Evolutionary conservation across 2,329 filamentous ascomycete genomes (phyloP).

Genomic region (Penicillium sp.): DNA sequence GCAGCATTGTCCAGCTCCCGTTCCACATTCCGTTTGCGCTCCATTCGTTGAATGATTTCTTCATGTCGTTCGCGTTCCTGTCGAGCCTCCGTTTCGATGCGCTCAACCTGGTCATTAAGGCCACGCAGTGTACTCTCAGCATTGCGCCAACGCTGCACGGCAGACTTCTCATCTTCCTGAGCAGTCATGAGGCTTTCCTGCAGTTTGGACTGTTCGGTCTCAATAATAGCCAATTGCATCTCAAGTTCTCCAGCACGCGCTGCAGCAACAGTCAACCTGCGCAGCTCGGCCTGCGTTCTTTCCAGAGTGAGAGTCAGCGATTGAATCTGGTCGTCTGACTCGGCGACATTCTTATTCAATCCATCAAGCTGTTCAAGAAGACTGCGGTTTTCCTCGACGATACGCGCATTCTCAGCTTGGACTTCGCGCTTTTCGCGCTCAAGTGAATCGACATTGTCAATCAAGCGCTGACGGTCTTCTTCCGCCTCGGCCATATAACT

Average conservation of each 20-base stretch:
- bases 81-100: slow-evolving; percentile 79
- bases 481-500: slow-evolving; percentile 92
- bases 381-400: slow-evolving; percentile 78
- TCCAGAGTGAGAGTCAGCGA: slow-evolving; percentile 74
- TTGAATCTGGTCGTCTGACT: slow-evolving; percentile 78
- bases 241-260: slow-evolving; percentile 77
- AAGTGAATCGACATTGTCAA: slow-evolving; percentile 70
- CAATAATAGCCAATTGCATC: slow-evolving; percentile 73
- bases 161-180: slow-evolving; percentile 73
- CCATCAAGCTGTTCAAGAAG: slow-evolving; percentile 82
- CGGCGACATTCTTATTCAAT: slow-evolving; percentile 74
- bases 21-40: slow-evolving; percentile 79
- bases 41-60: slow-evolving; percentile 79
- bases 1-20: slow-evolving; percentile 78
- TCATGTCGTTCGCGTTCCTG: slow-evolving; percentile 79
- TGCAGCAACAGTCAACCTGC: slow-evolving; percentile 71
- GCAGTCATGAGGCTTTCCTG: slow-evolving; percentile 67
- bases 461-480: slow-evolving; percentile 74
- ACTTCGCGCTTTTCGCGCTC: slow-evolving; percentile 72
- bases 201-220: slow-evolving; percentile 75
- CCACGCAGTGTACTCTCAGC: slow-evolving; percentile 77
- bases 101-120: slow-evolving; percentile 83
- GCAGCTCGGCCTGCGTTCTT: slow-evolving; percentile 74
- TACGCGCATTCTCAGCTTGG: slow-evolving; percentile 73
- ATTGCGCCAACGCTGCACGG: slow-evolving; percentile 79